Evolutionary conservation across 345 rosid species (phyloP).

Genomic region (Cardiospermum halicacabum): DNA sequence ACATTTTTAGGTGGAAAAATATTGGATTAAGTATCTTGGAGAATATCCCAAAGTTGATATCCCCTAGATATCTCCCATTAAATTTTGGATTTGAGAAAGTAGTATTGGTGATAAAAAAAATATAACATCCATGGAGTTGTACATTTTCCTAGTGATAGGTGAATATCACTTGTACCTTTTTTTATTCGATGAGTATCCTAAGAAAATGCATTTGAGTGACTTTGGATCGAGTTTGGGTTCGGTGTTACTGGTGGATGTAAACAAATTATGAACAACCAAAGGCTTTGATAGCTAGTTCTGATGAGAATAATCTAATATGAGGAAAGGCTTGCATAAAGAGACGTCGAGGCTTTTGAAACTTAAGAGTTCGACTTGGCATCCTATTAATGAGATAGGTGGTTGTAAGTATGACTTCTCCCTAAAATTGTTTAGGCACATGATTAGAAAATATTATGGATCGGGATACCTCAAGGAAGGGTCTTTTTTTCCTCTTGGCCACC

Average conservation of each 20-base stretch:
- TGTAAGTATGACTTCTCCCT: neutral
- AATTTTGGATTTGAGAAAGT: neutral
- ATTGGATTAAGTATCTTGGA: no score
- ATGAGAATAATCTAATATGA: neutral
- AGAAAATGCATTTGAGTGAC: neutral
- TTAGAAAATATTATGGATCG: neutral
- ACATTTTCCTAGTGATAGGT: neutral
- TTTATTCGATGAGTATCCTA: neutral
- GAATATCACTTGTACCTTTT: neutral
- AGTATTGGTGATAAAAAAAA: neutral
- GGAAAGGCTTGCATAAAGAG: neutral
- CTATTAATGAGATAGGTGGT: neutral
- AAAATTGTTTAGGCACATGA: neutral
- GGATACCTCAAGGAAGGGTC: neutral
- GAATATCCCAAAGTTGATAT: neutral
- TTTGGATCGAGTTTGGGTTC: neutral
- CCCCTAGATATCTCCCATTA: neutral
- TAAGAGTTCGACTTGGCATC: neutral
- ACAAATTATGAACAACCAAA: neutral
- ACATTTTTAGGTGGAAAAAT: neutral
- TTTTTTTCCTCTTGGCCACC: neutral
- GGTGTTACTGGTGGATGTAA: neutral
- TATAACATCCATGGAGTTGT: neutral
- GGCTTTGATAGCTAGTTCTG: neutral
- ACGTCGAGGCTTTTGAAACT: neutral